Evolutionary conservation across 2,329 filamentous ascomycete genomes (phyloP).

Genomic region (Aspergillus latus): DNA sequence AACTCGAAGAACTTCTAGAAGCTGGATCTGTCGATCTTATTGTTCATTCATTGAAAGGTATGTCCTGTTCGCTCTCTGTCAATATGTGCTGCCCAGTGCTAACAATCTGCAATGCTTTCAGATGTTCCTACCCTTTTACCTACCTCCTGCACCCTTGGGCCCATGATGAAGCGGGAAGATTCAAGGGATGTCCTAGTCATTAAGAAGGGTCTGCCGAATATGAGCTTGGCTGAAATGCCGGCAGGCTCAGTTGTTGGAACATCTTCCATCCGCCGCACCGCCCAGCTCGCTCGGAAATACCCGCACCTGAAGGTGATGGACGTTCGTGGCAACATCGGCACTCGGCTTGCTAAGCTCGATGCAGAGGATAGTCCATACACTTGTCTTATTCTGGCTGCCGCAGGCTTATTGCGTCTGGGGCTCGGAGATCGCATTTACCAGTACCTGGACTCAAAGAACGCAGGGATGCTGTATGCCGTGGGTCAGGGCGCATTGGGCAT

Average conservation of each 20-base stretch:
- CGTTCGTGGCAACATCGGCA: slow-evolving; percentile 88
- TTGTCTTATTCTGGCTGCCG: slow-evolving; percentile 84
- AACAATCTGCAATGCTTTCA: slow-evolving; percentile 26
- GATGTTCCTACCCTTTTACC: slow-evolving; percentile 93
- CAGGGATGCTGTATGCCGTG: slow-evolving; percentile 83
- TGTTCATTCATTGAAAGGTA: slow-evolving; percentile 84
- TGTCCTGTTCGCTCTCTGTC: slow-evolving; percentile 2
- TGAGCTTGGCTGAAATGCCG: slow-evolving; percentile 70
- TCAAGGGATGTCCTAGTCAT: slow-evolving; percentile 66
- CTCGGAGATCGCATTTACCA: slow-evolving; percentile 72
- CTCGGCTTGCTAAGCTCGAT: slow-evolving; percentile 81
- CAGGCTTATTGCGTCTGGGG: slow-evolving; percentile 76
- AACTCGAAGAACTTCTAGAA: slow-evolving; percentile 77
- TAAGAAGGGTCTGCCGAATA: slow-evolving; percentile 58
- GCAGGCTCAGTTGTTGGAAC: slow-evolving; percentile 82
- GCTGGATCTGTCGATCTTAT: slow-evolving; percentile 74
- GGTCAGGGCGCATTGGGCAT: slow-evolving; percentile 89
- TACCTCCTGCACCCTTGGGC: slow-evolving; percentile 69
- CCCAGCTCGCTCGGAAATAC: slow-evolving; percentile 76
- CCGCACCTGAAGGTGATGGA: slow-evolving; percentile 77
- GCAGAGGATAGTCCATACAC: slow-evolving; percentile 73
- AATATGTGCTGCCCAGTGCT: not conserved
- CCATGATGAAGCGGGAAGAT: slow-evolving; percentile 76
- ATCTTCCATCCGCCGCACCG: slow-evolving; percentile 81
- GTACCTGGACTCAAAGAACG: slow-evolving; percentile 68